A percentile compares a stretch with the other conserved stretches of the same genome.
These are phyloP conservation scores for Tetrastigma voinierianum DNA, from an alignment of 164 flowering plant species.

Conservation along the genomic window DNA sequence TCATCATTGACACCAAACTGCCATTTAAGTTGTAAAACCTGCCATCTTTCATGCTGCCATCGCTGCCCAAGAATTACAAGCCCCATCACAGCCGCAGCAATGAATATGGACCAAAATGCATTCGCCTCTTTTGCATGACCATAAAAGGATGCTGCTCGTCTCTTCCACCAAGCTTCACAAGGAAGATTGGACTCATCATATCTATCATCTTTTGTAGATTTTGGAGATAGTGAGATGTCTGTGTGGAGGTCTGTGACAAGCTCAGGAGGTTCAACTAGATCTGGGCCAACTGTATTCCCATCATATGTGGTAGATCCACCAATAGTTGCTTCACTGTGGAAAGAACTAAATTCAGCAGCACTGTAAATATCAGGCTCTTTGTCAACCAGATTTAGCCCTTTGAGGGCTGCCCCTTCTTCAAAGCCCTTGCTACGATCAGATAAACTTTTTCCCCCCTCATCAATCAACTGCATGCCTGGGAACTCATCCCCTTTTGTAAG, in stretches of 20 bases:
- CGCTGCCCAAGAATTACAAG: conserved; percentile 85
- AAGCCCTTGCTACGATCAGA: conserved; percentile 33
- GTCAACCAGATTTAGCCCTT: conserved; percentile 39
- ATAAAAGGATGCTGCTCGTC: conserved; percentile 63
- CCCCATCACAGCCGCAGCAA: conserved; percentile 96
- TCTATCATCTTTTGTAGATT: conserved; percentile 32
- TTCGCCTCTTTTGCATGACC: conserved; percentile 81
- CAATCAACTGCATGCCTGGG: conserved; percentile 39
- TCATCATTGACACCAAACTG: conserved; percentile 48
- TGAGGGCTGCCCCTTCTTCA: conserved; percentile 32
- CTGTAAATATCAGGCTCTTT: conserved; percentile 47
- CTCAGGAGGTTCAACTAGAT: conserved; percentile 30
- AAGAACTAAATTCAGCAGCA: conserved; percentile 35
- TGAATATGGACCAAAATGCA: conserved; percentile 76
- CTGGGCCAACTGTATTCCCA: conserved; percentile 23
- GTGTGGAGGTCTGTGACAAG: conserved; percentile 17
- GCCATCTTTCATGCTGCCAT: conserved; percentile 91
- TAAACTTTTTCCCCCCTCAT: conserved; percentile 40
- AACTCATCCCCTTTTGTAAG: conserved; percentile 41
- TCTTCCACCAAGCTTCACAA: conserved; percentile 95
- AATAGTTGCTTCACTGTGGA: conserved; percentile 29
- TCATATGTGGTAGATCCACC: conserved; percentile 31
- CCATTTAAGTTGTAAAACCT: conserved; percentile 69
- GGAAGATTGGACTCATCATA: conserved; percentile 48
- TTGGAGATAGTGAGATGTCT: conserved; percentile 22